Base-by-base conservation (phyloP, 352 stramenopile genomes). In the Phytopythium cucurbitacearum region DNA sequence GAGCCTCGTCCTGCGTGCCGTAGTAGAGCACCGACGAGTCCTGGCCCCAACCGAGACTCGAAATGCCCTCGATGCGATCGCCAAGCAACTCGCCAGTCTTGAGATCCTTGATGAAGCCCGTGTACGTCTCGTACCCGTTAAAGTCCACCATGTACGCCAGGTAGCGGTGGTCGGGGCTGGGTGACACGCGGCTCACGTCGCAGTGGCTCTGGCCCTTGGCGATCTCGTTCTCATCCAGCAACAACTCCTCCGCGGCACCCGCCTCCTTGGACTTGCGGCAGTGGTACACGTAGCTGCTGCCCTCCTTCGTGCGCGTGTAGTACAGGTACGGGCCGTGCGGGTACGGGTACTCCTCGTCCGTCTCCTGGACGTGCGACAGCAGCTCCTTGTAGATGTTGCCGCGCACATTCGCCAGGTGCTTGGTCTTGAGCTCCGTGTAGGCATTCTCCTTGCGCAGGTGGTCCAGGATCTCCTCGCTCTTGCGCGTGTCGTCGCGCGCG, bases 91-190 rank as follows among this genome's bases (percentile, higher is more conserved):
- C 46, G 34, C 76, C 80, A 5, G 82, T 87, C 57, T 73, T 60
- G 41, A 97, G 67, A 66, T 97, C 64, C 63, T 93, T 90, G 49
- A 98, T 80, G 59, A 86, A 88, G 21, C 96, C 74, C 35, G 86
- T 86, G 79, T 96, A 99, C 41, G 84, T 97, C 69, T 99, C 95
- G 53, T 91, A 95, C 50, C 94, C 96, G 33, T 67, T 96, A 44
- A 93, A 90, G 73, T 99, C 96, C 28, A 98, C 76, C 57, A 93
- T 89, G 76, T 98, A 99, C 8, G 92, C 94, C 3, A 99, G 58
- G 47, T 97, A 87, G 28, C 85, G 71, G 67, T 98, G 81, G 60
- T 94, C 90, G 5, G 94, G 95, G 42, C 88, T 98, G 13, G 77
- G 64, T 5, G 67, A 71, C 48, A 97, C 75, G 32, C 65, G 73